Conservation (phyloP, 352 stramenopile species). For the Pythium diclinum region DNA sequence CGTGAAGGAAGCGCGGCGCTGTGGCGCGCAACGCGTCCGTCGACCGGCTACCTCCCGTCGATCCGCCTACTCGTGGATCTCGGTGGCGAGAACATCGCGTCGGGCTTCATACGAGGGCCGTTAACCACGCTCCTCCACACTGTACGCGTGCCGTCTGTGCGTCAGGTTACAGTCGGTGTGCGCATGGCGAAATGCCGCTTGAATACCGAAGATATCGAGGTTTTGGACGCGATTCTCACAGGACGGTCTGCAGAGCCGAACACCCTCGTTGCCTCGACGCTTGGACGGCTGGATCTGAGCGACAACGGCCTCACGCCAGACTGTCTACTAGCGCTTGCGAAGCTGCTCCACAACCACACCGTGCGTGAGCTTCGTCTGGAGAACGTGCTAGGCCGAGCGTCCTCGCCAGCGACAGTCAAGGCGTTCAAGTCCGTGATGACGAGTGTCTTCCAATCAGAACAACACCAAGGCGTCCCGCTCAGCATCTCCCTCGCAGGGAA, state of each 20-base stretch:
- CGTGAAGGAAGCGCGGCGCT: not conserved
- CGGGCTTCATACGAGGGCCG: not conserved
- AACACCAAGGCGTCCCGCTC: not conserved
- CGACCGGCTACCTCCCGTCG: not conserved
- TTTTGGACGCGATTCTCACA: not conserved
- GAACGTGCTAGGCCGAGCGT: constrained; percentile 9
- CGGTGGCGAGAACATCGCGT: not conserved
- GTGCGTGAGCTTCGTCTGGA: constrained; percentile 11
- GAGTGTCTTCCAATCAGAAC: not conserved
- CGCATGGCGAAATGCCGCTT: constrained; percentile 4
- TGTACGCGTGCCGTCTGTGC: not conserved
- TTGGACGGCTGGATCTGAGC: constrained; percentile 12
- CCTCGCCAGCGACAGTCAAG: not conserved
- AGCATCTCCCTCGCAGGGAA: constrained; percentile 16
- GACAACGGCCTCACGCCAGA: constrained; percentile 13
- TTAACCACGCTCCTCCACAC: not conserved
- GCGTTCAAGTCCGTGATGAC: not conserved
- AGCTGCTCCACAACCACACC: not conserved
- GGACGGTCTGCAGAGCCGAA: not conserved
- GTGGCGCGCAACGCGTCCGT: not conserved
- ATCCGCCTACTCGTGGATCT: constrained; percentile 3
- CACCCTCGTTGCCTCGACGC: not conserved
- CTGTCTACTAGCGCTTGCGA: not conserved
- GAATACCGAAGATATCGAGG: constrained; percentile 1
- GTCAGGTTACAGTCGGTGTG: not conserved